Evolutionary conservation across 2,329 filamentous ascomycete genomes (phyloP).

Genomic region (Monosporascus sp.): DNA sequence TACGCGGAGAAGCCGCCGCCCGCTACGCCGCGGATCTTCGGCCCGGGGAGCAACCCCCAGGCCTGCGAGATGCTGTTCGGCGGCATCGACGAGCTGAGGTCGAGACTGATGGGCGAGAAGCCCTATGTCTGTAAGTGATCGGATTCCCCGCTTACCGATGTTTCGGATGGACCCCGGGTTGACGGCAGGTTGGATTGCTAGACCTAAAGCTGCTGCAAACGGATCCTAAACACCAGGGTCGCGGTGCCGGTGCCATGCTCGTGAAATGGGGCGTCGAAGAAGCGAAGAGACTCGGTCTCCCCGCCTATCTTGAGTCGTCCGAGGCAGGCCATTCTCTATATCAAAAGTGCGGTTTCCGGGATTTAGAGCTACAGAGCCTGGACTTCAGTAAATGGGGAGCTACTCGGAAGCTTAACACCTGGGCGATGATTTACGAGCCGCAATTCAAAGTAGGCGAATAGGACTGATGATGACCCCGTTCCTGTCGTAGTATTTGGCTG

Average conservation of each 20-base stretch:
- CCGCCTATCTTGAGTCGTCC: constrained; percentile 33
- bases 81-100: constrained; percentile 12
- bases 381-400: constrained; percentile 28
- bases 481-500: too few relatives aligned
- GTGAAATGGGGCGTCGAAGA: constrained; percentile 33
- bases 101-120: constrained; percentile 14
- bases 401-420: constrained; percentile 15
- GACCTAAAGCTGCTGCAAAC: constrained; percentile 34
- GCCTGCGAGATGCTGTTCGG: constrained; percentile 28
- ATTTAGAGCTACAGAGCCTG: constrained; percentile 22
- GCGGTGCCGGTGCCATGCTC: constrained; percentile 34
- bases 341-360: constrained; percentile 33
- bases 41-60: constrained; percentile 23
- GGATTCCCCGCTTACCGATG: not conserved
- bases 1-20: constrained; percentile 16
- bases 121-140: constrained; percentile 23
- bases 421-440: constrained; percentile 22
- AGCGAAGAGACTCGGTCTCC: constrained; percentile 27
- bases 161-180: not conserved
- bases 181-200: constrained; percentile 6
- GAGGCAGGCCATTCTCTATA: constrained; percentile 31
- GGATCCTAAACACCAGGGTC: constrained; percentile 34
- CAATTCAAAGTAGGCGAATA: not conserved
- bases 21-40: constrained; percentile 11
- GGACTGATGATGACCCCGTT: too few relatives aligned